A percentile compares a stretch with the other conserved stretches of the same genome.
Evolutionary conservation across 495 filamentous ascomycete species (phyloP).

Genomic region (Xylaria bambusicola): DNA sequence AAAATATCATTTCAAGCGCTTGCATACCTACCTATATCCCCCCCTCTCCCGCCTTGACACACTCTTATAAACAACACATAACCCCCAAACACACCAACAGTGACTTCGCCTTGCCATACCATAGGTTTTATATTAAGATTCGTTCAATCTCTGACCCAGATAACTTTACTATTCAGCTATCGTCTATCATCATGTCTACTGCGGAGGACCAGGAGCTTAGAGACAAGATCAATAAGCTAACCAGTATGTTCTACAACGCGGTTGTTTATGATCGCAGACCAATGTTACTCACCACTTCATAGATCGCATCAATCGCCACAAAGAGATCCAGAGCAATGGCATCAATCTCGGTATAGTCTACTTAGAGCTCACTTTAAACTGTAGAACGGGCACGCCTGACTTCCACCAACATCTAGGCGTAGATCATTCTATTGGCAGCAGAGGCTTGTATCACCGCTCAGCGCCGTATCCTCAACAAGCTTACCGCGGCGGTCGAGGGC

Average conservation of each 20-base stretch:
- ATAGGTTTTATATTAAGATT: too few species aligned
- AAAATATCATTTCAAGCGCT: not conserved
- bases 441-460: constrained; percentile 29
- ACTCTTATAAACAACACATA: not conserved
- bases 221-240: constrained; percentile 72
- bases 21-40: not conserved
- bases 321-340: constrained; percentile 56
- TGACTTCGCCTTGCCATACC: not conserved
- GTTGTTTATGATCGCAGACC: not conserved
- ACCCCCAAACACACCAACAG: too few species aligned
- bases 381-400: not conserved
- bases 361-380: not conserved
- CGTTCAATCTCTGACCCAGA: constrained; percentile 16
- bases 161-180: constrained; percentile 20
- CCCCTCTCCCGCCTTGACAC: not conserved
- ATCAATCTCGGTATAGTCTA: constrained; percentile 14
- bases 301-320: constrained; percentile 86
- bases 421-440: not conserved
- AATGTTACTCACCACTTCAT: constrained; percentile 21
- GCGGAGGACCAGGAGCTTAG: constrained; percentile 72
- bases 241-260: constrained; percentile 53
- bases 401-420: not conserved
- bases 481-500: constrained; percentile 50
- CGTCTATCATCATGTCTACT: constrained; percentile 56
- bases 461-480: constrained; percentile 43